Percentiles rank a stretch among this genome's conserved stretches.
phyloP scores from a whole-genome alignment of 768 basidiomycete genomes.

The Russula dissimulans region DNA sequence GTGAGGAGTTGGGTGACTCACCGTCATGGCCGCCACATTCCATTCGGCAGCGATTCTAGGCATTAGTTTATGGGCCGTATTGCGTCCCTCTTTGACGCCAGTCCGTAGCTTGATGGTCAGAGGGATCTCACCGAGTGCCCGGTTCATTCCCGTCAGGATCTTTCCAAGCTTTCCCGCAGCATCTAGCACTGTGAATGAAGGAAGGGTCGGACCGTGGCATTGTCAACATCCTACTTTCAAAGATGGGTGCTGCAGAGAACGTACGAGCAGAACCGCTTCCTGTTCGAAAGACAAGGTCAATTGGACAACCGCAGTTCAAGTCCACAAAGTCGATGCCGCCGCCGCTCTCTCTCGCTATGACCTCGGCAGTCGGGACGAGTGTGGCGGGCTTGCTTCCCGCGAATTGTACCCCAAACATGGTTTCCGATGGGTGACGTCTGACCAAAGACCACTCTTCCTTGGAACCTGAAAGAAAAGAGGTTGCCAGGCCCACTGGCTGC shows the following conservation, averaged over 20 bases:
- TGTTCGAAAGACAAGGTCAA: slow-evolving; percentile 87
- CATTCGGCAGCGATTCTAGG: slow-evolving; percentile 54
- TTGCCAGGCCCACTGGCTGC: slow-evolving; percentile 83
- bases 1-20: slow-evolving; percentile 22
- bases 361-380: slow-evolving; percentile 75
- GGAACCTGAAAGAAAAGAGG: slow-evolving; percentile 79
- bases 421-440: slow-evolving; percentile 78
- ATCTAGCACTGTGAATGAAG: slow-evolving; percentile 58
- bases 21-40: slow-evolving; percentile 47
- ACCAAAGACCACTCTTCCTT: slow-evolving; percentile 95
- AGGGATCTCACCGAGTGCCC: slow-evolving; percentile 82
- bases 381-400: slow-evolving; percentile 80
- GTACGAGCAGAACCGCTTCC: slow-evolving; percentile 84
- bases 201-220: not conserved
- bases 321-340: slow-evolving; percentile 82
- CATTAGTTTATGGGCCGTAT: slow-evolving; percentile 86
- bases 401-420: slow-evolving; percentile 83
- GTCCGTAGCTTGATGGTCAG: slow-evolving; percentile 88
- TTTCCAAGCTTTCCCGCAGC: slow-evolving; percentile 72
- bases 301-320: slow-evolving; percentile 94
- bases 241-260: slow-evolving; percentile 26
- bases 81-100: slow-evolving; percentile 82
- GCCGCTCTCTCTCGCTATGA: slow-evolving; percentile 59
- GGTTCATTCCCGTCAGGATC: slow-evolving; percentile 86
- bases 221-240: not conserved